Base-by-base conservation (phyloP, 768 basidiomycete species). In the Dictyophora rubrovolvata region DNA sequence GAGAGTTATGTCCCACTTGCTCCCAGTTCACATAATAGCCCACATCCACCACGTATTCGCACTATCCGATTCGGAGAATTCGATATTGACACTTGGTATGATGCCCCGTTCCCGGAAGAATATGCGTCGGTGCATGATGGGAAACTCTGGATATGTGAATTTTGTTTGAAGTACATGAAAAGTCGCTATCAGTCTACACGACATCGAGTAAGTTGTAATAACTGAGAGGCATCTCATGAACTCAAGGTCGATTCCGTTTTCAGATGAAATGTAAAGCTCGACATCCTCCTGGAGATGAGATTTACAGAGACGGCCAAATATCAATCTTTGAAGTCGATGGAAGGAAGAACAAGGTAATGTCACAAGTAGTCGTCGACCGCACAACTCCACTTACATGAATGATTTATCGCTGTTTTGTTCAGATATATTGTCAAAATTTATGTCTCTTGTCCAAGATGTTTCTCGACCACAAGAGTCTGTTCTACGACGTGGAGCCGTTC, bases 401-500 rank as follows among this genome's bases (percentile, higher is more conserved):
- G 18, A 63, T 55, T 59, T 48, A 57, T 48, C 17, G 55, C 11
- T 56, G 59, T 55, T 51, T 35, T 14, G 14, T 53, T 16, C 68
- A 92, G 89, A 98, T 98, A 67, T 99, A 97, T 71, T 98, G 96
- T 70, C 96, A 99, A 70, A 98, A 99, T 71, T 80, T 99, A 23
- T 98, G 95, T 71, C 77, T 98, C 61, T 79, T 98, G 42, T 95
- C 95, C 60, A 97, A 96, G 72, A 97, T 97, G 94, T 98, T 98
- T 72, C 81, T 98, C 64, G 93, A 97, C 70, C 93, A 96, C 75
- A 98, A 98, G 71, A 97, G 94, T 17, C 82, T 98, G 53, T 97
- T 97, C 73, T 97, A 98, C 74, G 95, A 98, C 72, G 95, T 98
- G 63, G 96, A 99, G 72, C 96, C 96, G 0, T 99, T 99, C 73